Base-by-base conservation (phyloP, 164 flowering plant species). In the Santalum album region DNA sequence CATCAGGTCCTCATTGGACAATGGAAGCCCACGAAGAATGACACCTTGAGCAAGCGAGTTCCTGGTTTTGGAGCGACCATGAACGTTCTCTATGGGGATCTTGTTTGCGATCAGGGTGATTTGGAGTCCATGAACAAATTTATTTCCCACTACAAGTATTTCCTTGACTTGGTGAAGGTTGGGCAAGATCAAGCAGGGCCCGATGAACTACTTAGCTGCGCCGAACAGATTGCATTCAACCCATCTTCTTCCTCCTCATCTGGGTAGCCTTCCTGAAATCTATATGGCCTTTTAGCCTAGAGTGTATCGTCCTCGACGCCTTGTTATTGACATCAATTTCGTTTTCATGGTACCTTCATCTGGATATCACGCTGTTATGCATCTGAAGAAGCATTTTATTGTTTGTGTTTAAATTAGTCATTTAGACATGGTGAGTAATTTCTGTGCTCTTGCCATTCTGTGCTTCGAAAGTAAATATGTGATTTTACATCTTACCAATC, bases 21-120 rank as follows among this genome's bases (percentile, higher is more conserved):
- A 65, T 90, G 97, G 97, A 90, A 87, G 51, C 95, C 94, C 23
- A 84, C 90, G 48, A 84, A 83, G 74, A 87, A 87, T 16, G 97
- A 90, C 71, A 87, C 92, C 7, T 50, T 78, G 67, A 58, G 87
- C 57, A 81, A 83, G 49, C 67, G 97, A 18, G 22, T 64, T 53
- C 89, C 86, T 32, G 92, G 89, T 6, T 87, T 90, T 60, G 97
- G 97, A 6, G n/a, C 78, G 58, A 85, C 97, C 27, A 87, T 90
- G 87, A 87, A 87, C 60, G 3, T 90, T 59, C 80, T 90, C 5
- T 85, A 87, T 40, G 91, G 89, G 0, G 95, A 87, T 22, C 21
- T 0, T 14, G 64, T 65, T 2, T 90, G 97, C 39, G 90, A 94
- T 9, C 75, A 81, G 53, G 97, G 94, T 38, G 84, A 79, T 34